Base-by-base conservation (phyloP, 2,329 filamentous ascomycete species). In the Penicillium sp. region DNA sequence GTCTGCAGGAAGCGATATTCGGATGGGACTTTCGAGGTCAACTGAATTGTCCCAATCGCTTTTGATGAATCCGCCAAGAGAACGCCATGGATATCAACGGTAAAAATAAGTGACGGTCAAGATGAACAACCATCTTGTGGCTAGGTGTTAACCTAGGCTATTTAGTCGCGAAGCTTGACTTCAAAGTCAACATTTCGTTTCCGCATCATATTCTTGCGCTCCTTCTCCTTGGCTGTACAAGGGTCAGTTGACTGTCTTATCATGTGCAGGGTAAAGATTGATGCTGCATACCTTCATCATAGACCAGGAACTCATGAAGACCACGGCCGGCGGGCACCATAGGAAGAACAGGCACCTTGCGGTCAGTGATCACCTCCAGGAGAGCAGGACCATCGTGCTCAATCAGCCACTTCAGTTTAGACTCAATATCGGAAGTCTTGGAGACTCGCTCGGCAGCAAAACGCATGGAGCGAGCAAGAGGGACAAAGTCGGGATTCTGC, bases 401-500 rank as follows among this genome's bases (percentile, higher is more conserved):
- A 53, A 96, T 84, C 61, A 96, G 76, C 87, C 92, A 95, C 67
- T 84, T 79, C 48, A 98, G 73, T 56, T 78, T 80, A 31, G 83
- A 83, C 40, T 81, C 75, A 4, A 93, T 76, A 42, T 95, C 88
- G 3, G 80, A 80, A 0, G 87, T 81, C 64, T 85, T 85, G 37
- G 74, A 68, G 44, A 84, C 79, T 44, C 83, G 76, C 38, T 84
- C 74, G 41, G 81, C 79, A 63, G 88, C 82, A 10, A 96, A 76
- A 45, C 82, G 80, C 90, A 96, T 96, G 14, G 90, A 82, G 49
- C 95, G 85, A 22, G 86, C 80, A 31, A 96, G 74, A 72, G 92
- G 95, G 68, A 90, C 85, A 62, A 96, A 96, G 63, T 95, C 81
- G n/a, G 90, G 88, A 67, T 96, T 96, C 61, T 79, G 75, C 70